Evolutionary conservation across 2,329 filamentous ascomycete genomes (phyloP).

Genomic region (Chrysoporthe deuterocubensis): DNA sequence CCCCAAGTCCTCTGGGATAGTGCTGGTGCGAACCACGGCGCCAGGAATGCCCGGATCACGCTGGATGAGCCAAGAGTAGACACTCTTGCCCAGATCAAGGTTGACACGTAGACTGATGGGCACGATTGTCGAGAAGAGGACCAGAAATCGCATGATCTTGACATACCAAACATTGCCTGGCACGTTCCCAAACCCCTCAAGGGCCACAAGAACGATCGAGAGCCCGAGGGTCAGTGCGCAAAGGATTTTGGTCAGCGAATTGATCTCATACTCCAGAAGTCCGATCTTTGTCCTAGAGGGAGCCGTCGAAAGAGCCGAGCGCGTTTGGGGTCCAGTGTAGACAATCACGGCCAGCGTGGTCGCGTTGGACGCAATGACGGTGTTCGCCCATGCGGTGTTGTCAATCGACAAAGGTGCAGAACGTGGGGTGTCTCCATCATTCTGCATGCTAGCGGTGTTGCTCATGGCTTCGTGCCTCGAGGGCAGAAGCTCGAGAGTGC

Average conservation of each 20-base stretch:
- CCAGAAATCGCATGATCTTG: constrained; percentile 96
- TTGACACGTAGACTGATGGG: constrained; percentile 97
- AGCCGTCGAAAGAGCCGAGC: constrained; percentile 90
- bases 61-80: constrained; percentile 96
- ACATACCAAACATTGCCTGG: constrained; percentile 83
- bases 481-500: constrained; percentile 78
- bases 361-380: constrained; percentile 90
- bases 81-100: constrained; percentile 93
- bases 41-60: constrained; percentile 86
- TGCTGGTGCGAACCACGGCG: constrained; percentile 93
- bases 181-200: constrained; percentile 77
- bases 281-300: constrained; percentile 93
- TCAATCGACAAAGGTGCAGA: constrained; percentile 85
- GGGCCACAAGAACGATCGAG: constrained; percentile 84
- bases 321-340: constrained; percentile 92
- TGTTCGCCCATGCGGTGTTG: constrained; percentile 99
- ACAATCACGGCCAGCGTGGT: constrained; percentile 87
- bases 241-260: constrained; percentile 93
- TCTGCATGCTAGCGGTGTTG: constrained; percentile 41
- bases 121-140: constrained; percentile 98
- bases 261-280: constrained; percentile 93
- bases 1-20: constrained; percentile 94
- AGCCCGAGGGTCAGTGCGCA: constrained; percentile 85
- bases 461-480: constrained; percentile 54
- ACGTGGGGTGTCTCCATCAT: constrained; percentile 46